Percentiles rank a stretch among this genome's conserved stretches.
These are phyloP conservation scores for Ceratobasidium sp. DNA, from an alignment of 1,284 basidiomycete species.

Conservation along the genomic window DNA sequence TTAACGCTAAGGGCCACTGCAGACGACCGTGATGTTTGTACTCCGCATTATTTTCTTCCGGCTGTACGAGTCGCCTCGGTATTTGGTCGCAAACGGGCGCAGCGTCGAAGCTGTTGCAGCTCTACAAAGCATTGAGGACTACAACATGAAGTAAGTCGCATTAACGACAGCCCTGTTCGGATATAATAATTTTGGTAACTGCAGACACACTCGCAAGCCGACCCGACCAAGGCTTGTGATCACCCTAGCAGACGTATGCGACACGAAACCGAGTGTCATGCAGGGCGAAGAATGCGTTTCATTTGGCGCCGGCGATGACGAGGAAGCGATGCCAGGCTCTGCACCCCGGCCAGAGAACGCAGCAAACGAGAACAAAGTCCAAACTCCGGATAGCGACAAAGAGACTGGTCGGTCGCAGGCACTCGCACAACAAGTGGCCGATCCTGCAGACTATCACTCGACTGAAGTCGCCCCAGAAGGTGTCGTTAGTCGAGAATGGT, in stretches of 20 bases:
- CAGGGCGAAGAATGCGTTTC: constrained; percentile 19
- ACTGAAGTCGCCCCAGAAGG: constrained; percentile 30
- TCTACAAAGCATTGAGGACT: constrained; percentile 82
- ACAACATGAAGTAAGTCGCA: constrained; percentile 62
- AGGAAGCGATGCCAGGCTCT: neutral
- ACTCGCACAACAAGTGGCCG: constrained; percentile 29
- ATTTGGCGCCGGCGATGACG: constrained; percentile 22
- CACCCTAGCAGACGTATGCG: constrained; percentile 37
- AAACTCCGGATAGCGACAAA: constrained; percentile 25
- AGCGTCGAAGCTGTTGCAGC: constrained; percentile 83
- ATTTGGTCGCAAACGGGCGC: constrained; percentile 85
- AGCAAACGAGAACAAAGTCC: constrained; percentile 29
- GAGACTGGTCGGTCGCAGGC: constrained; percentile 6
- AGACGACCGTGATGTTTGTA: constrained; percentile 90
- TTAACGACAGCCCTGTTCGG: neutral
- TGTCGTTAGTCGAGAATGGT: constrained; percentile 27
- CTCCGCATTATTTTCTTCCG: constrained; percentile 89
- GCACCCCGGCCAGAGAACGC: neutral
- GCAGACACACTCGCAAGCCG: constrained; percentile 44
- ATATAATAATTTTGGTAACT: neutral
- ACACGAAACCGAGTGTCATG: constrained; percentile 39
- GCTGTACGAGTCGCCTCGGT: constrained; percentile 92
- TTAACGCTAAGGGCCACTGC: constrained; percentile 24
- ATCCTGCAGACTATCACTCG: constrained; percentile 35
- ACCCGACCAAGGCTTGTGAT: constrained; percentile 20